phyloP scores from a whole-genome alignment of 2,329 filamentous ascomycete species.

The Xylogone sp. region DNA sequence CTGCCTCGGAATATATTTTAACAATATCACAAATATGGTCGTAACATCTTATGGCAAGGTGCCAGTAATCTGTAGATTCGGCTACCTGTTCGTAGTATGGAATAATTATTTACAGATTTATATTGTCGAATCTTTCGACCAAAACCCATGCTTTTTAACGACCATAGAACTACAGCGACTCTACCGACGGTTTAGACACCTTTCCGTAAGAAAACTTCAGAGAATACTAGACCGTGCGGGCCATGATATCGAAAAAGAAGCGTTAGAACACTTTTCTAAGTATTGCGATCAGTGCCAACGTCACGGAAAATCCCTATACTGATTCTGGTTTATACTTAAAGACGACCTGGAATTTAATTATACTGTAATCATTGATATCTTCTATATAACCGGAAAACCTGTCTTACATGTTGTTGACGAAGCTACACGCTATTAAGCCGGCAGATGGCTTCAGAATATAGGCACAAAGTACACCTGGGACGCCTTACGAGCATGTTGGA shows the following conservation, averaged over 20 bases:
- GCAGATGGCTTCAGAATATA: slow-evolving; percentile 3
- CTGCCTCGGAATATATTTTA: too few species aligned
- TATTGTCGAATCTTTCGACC: background rate
- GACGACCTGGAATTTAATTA: too few species aligned
- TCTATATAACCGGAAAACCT: slow-evolving; percentile 3
- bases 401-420: slow-evolving; percentile 6
- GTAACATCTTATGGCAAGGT: too few species aligned
- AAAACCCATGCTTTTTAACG: slow-evolving; percentile 2
- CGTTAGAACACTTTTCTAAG: background rate
- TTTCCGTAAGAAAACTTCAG: background rate
- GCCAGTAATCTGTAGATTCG: too few species aligned
- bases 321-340: slow-evolving; percentile 5
- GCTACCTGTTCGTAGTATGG: slow-evolving; percentile 3
- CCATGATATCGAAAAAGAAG: background rate
- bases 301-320: too few species aligned
- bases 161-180: slow-evolving; percentile 1
- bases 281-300: too few species aligned
- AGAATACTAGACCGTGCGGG: background rate
- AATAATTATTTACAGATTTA: background rate
- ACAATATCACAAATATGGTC: too few species aligned
- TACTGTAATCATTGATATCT: slow-evolving; percentile 3
- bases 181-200: background rate
- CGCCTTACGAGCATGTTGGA: too few species aligned
- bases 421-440: slow-evolving; percentile 1
- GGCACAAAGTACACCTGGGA: background rate